A percentile compares a stretch with the other conserved stretches of the same genome.
These are phyloP conservation scores for Saccharomycopsis fibuligera DNA, from an alignment of 805 yeast species.

Conservation along the genomic window DNA sequence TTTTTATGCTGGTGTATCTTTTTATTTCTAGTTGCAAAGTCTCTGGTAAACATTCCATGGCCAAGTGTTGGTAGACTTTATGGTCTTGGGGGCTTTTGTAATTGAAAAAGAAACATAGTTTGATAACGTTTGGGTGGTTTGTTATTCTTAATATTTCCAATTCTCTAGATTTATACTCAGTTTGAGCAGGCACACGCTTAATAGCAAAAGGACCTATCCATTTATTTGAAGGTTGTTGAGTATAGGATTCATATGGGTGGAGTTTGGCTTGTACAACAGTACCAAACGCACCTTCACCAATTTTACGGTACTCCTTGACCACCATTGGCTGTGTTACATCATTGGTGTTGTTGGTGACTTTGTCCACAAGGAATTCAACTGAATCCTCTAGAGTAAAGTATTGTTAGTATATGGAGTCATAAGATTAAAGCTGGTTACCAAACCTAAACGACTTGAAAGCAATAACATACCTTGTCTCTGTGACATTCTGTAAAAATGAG, in stretches of 20 bases:
- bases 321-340: conserved; percentile 53
- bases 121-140: conserved; percentile 73
- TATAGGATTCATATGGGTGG: conserved; percentile 31
- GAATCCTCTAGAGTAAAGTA: too few species aligned
- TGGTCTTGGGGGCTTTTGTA: conserved; percentile 57
- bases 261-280: conserved; percentile 72
- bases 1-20: conserved; percentile 49
- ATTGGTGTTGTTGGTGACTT: conserved; percentile 57
- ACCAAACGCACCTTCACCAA: conserved; percentile 86
- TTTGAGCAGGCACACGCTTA: conserved; percentile 80
- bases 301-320: conserved; percentile 62
- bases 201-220: conserved; percentile 83
- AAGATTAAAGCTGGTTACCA: too few species aligned
- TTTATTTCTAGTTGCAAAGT: conserved; percentile 72
- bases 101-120: conserved; percentile 63
- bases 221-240: conserved; percentile 19
- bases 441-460: too few species aligned
- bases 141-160: conserved; percentile 69
- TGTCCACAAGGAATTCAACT: conserved; percentile 30
- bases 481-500: too few species aligned
- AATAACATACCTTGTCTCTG: too few species aligned
- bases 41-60: conserved; percentile 84
- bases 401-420: too few species aligned
- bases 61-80: conserved; percentile 69
- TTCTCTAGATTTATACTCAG: conserved; percentile 79